These are phyloP conservation scores for Rhodotorula sp. DNA, from an alignment of 1,284 basidiomycete species.

Conservation along the genomic window DNA sequence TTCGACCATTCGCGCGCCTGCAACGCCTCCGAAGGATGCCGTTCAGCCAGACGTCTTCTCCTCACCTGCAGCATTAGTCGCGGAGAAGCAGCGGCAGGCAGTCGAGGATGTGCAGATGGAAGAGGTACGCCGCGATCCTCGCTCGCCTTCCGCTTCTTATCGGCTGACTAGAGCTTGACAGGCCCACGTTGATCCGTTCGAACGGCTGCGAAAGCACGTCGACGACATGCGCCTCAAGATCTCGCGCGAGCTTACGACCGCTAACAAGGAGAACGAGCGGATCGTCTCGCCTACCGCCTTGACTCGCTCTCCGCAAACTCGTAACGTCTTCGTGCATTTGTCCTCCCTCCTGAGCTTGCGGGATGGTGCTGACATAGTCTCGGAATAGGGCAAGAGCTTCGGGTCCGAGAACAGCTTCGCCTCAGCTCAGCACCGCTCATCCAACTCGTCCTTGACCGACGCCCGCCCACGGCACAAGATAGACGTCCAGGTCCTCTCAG, in stretches of 20 bases:
- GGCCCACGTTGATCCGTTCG: conserved; percentile 7
- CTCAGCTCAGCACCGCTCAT: neutral
- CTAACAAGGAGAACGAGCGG: conserved; percentile 35
- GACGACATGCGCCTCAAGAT: conserved; percentile 27
- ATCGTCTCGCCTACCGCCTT: conserved; percentile 22
- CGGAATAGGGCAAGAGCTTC: neutral
- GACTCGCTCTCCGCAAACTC: conserved; percentile 36
- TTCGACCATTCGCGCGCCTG: conserved; percentile 18
- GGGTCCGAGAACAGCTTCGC: neutral
- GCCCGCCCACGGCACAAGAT: neutral
- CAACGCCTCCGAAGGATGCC: conserved; percentile 11
- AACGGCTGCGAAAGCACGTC: conserved; percentile 19
- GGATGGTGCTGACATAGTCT: neutral
- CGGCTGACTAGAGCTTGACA: neutral
- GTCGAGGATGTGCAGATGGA: conserved; percentile 12
- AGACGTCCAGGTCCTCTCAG: conserved; percentile 19
- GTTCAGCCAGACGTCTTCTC: conserved; percentile 13
- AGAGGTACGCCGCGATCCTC: conserved; percentile 2
- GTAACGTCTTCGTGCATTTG: conserved; percentile 30
- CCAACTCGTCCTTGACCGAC: neutral
- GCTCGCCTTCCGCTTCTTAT: neutral
- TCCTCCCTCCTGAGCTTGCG: neutral
- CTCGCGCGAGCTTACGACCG: conserved; percentile 4
- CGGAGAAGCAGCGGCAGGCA: neutral
- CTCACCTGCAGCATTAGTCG: neutral